These are phyloP conservation scores for Pelargonium myrrhifolium DNA, from an alignment of 441 rosid species.

Conservation along the genomic window DNA sequence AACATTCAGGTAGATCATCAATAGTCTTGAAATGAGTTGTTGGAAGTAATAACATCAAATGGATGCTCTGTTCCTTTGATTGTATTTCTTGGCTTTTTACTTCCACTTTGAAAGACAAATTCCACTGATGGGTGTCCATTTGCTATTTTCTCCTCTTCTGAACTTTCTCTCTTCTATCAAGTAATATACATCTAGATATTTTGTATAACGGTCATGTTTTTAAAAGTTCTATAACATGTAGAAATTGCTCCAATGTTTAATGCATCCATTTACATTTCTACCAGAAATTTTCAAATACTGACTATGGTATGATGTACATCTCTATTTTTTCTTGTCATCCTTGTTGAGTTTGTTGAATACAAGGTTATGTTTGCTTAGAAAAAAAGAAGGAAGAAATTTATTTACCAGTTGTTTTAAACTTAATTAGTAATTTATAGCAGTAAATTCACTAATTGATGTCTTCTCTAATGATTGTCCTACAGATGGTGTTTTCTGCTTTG, in stretches of 20 bases:
- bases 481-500: conserved; percentile 99
- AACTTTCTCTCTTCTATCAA: neutral
- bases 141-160: neutral
- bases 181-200: neutral
- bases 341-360: neutral
- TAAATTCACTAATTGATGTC: conserved; percentile 12
- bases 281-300: neutral
- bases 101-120: neutral
- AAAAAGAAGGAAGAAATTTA: neutral
- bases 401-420: neutral
- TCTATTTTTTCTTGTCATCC: neutral
- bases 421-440: conserved; percentile 11
- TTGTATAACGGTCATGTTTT: neutral
- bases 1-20: conserved; percentile 71
- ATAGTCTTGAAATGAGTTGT: conserved; percentile 1
- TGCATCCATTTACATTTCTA: neutral
- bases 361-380: neutral
- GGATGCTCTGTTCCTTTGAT: neutral
- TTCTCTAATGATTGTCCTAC: conserved; percentile 17
- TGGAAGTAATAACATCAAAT: neutral
- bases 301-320: neutral
- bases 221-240: neutral
- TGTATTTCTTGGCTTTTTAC: neutral
- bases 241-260: neutral
- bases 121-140: neutral